Evolutionary conservation across 1,139 yeast species (phyloP).

Genomic region (Suhomyces taliae): DNA sequence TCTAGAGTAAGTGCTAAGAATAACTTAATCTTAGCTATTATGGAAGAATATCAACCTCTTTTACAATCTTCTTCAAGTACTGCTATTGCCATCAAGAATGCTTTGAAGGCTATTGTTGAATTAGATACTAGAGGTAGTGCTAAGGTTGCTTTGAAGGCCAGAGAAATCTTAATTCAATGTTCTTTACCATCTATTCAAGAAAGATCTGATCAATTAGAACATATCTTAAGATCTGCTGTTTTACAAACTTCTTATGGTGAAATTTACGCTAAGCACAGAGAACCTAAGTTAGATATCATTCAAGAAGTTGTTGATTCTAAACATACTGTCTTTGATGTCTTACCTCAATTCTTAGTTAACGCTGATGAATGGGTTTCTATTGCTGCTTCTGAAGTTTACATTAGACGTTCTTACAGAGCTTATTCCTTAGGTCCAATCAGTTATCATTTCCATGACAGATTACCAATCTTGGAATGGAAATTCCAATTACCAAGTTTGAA

Average conservation of each 20-base stretch:
- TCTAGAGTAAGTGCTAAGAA: constrained; percentile 92
- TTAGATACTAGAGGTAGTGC: constrained; percentile 88
- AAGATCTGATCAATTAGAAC: constrained; percentile 96
- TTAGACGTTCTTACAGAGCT: constrained; percentile 96
- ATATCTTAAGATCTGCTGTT: constrained; percentile 87
- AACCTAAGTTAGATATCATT: constrained; percentile 78
- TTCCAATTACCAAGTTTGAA: constrained; percentile 79
- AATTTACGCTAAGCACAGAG: constrained; percentile 68
- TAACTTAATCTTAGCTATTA: constrained; percentile 80
- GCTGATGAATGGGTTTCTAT: constrained; percentile 85
- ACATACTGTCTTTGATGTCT: constrained; percentile 93
- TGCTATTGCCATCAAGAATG: constrained; percentile 67
- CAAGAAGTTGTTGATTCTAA: constrained; percentile 94
- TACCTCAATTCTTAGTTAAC: constrained; percentile 84
- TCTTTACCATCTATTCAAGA: constrained; percentile 94
- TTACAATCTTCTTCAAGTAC: constrained; percentile 66
- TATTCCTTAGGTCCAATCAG: constrained; percentile 79
- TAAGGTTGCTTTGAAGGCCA: constrained; percentile 92
- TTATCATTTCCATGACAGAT: constrained; percentile 58
- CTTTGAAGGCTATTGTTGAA: constrained; percentile 78
- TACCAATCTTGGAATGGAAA: constrained; percentile 83
- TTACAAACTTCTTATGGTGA: constrained; percentile 90
- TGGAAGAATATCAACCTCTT: constrained; percentile 77
- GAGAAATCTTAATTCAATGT: constrained; percentile 94
- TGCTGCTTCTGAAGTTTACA: constrained; percentile 96